Evolutionary conservation across 75 land plant species (phyloP).

Genomic region (Gnetum montanum): DNA sequence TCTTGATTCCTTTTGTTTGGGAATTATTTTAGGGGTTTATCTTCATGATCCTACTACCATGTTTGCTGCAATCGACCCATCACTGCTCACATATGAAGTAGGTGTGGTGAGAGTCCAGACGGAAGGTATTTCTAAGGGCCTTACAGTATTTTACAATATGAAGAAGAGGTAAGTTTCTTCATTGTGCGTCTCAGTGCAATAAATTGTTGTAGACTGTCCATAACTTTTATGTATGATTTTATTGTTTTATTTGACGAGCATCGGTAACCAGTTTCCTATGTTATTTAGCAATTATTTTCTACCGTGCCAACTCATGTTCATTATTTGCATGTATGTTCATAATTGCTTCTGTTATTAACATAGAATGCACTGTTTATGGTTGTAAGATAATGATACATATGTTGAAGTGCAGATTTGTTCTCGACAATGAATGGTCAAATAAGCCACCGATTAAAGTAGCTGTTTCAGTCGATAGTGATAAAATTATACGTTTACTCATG

Average conservation of each 20-base stretch:
- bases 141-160: conserved; percentile 73
- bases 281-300: not conserved
- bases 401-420: conserved; percentile 46
- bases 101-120: conserved; percentile 92
- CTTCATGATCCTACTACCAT: conserved; percentile 87
- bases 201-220: not conserved
- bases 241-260: not conserved
- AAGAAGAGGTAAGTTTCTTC: conserved; percentile 49
- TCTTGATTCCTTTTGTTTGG: not conserved
- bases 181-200: not conserved
- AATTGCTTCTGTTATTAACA: no score
- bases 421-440: conserved; percentile 70
- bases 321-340: no score
- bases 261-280: not conserved
- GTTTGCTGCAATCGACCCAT: conserved; percentile 78
- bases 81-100: conserved; percentile 65
- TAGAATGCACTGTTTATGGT: no score
- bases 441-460: conserved; percentile 89
- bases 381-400: not conserved
- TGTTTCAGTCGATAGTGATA: conserved; percentile 80
- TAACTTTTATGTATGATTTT: not conserved
- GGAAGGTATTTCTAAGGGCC: conserved; percentile 73
- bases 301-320: not conserved
- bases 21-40: conserved; percentile 69
- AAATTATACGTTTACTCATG: conserved; percentile 41